Percentiles rank a stretch among this genome's conserved stretches.
These are phyloP conservation scores for Pisolithus microcarpus DNA, from an alignment of 768 basidiomycete species.

Conservation along the genomic window DNA sequence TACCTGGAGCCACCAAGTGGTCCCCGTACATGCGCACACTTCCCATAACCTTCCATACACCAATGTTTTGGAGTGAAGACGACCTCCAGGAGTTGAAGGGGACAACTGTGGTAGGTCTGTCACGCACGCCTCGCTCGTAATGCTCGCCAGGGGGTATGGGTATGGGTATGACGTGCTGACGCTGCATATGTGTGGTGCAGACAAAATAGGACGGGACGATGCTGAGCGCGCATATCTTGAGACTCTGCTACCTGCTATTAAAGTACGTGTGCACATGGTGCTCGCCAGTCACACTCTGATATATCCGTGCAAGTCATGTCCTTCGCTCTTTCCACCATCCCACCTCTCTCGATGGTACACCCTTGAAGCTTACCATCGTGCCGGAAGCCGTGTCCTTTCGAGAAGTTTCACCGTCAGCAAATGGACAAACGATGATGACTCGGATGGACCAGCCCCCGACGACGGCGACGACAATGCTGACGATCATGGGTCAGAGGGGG, in stretches of 20 bases:
- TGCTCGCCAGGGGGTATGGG: background rate
- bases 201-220: constrained; percentile 79
- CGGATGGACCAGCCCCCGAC: constrained; percentile 27
- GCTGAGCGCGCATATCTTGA: constrained; percentile 67
- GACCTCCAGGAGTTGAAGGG: constrained; percentile 74
- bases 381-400: constrained; percentile 88
- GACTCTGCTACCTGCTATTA: constrained; percentile 63
- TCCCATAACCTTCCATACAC: constrained; percentile 72
- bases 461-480: constrained; percentile 8
- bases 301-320: constrained; percentile 43
- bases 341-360: constrained; percentile 48
- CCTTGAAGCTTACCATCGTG: constrained; percentile 71
- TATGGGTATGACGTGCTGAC: background rate
- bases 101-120: constrained; percentile 80
- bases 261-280: constrained; percentile 36
- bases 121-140: constrained; percentile 1
- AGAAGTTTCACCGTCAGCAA: constrained; percentile 82
- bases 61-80: constrained; percentile 85
- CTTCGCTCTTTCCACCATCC: constrained; percentile 61
- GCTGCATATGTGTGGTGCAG: constrained; percentile 31
- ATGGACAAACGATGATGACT: constrained; percentile 32
- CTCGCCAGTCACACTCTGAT: background rate
- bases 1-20: constrained; percentile 12
- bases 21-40: constrained; percentile 34
- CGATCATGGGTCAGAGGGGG: constrained; percentile 17